Percentiles rank a stretch among this genome's conserved stretches.
Conservation (phyloP, 176 grass and related monocot species). For the Olyra latifolia region DNA sequence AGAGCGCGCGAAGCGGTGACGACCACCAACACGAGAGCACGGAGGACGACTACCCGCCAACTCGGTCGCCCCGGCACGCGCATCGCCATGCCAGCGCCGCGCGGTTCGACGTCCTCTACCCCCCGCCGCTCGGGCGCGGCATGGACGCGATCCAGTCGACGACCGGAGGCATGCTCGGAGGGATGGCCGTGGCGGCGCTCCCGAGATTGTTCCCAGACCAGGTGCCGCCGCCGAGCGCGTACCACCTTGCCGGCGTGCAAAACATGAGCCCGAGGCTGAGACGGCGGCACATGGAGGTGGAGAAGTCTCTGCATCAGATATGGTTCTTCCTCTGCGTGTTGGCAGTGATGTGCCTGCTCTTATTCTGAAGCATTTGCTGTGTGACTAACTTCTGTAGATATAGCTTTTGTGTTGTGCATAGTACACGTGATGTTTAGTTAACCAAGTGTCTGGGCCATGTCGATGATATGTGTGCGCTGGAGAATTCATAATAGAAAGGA, state of each 20-base stretch:
- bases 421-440: neutral
- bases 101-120: conserved; percentile 7
- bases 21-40: neutral
- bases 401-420: conserved; percentile 12
- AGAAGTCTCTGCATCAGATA: conserved; percentile 79
- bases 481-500: too few relatives aligned
- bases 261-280: conserved; percentile 48
- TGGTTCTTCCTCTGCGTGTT: conserved; percentile 71
- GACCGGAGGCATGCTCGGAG: conserved; percentile 51
- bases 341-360: conserved; percentile 59
- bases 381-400: neutral
- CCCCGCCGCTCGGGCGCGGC: neutral
- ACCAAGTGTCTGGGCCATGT: neutral
- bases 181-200: conserved; percentile 56
- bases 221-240: conserved; percentile 22
- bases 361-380: conserved; percentile 49
- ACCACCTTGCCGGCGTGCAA: neutral
- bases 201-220: conserved; percentile 46
- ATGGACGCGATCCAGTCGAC: conserved; percentile 45
- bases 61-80: neutral
- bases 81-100: neutral
- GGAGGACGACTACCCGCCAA: neutral
- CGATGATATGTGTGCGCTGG: neutral
- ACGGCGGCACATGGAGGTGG: conserved; percentile 58
- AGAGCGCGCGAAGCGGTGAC: neutral